Evolutionary conservation across 2,329 filamentous ascomycete genomes (phyloP).

Genomic region (Fusarium graminum): DNA sequence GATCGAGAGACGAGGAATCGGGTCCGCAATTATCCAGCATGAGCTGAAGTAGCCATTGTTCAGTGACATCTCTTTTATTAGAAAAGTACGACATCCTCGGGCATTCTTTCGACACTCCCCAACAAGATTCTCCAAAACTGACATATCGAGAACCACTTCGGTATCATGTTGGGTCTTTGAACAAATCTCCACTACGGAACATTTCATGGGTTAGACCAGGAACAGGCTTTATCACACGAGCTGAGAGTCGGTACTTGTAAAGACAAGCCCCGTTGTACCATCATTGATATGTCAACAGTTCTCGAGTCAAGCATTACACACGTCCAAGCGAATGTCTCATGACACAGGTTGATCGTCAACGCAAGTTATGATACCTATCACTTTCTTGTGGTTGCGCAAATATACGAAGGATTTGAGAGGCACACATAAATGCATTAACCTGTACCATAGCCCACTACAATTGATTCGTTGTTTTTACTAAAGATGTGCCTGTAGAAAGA

Average conservation of each 20-base stretch:
- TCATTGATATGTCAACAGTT: constrained; percentile 2
- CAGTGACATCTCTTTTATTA: not conserved
- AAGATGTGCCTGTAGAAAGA: not conserved
- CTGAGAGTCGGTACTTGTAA: not conserved
- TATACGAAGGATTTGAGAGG: not conserved
- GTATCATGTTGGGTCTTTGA: not conserved
- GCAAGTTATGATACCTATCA: not conserved
- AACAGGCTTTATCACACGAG: constrained; percentile 17
- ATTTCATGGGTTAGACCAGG: constrained; percentile 4
- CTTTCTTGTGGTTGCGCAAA: not conserved
- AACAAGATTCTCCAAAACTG: constrained; percentile 14
- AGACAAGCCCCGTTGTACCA: not conserved
- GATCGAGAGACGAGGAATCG: too few relatives aligned
- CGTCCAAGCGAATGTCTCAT: not conserved
- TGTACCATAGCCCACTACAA: too few relatives aligned
- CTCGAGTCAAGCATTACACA: not conserved
- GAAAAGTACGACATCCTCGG: constrained; percentile 11
- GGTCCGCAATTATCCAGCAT: not conserved
- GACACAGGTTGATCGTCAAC: not conserved
- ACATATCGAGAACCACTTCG: constrained; percentile 9
- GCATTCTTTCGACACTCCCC: constrained; percentile 9
- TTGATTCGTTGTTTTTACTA: too few relatives aligned
- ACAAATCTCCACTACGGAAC: constrained; percentile 4
- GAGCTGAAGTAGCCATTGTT: not conserved
- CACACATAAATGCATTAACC: too few relatives aligned